These are phyloP conservation scores for Agroathelia rolfsii DNA, from an alignment of 1,284 basidiomycete species.

Conservation along the genomic window DNA sequence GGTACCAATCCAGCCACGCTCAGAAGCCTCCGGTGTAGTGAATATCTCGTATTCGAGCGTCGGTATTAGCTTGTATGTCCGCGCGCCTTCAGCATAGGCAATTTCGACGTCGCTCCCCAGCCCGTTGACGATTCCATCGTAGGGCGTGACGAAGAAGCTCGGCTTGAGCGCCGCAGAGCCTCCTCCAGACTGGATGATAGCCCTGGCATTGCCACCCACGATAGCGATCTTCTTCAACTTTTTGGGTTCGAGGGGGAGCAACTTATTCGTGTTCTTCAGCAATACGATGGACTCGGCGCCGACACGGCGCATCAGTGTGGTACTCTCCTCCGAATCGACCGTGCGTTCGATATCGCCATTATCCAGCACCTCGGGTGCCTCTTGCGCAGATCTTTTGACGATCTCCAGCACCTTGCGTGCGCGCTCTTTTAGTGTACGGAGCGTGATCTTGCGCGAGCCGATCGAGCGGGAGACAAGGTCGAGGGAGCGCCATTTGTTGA, in stretches of 20 bases:
- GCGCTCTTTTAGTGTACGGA: constrained; percentile 58
- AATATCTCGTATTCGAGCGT: constrained; percentile 55
- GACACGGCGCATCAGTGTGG: constrained; percentile 50
- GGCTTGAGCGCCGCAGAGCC: constrained; percentile 68
- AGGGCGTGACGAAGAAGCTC: constrained; percentile 63
- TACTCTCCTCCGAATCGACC: constrained; percentile 47
- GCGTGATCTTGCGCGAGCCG: constrained; percentile 50
- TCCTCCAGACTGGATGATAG: constrained; percentile 59
- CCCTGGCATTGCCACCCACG: constrained; percentile 69
- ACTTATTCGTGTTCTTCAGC: constrained; percentile 54
- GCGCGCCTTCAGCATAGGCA: constrained; percentile 53
- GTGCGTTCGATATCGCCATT: constrained; percentile 58
- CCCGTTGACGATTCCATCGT: constrained; percentile 54
- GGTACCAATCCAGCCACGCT: constrained; percentile 50
- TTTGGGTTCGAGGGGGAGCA: constrained; percentile 50
- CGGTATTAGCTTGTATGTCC: constrained; percentile 49
- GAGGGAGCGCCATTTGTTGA: constrained; percentile 58
- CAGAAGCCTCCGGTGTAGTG: constrained; percentile 43
- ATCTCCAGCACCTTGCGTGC: constrained; percentile 57
- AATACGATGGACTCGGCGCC: constrained; percentile 64
- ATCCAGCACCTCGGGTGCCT: constrained; percentile 56
- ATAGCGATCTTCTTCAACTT: constrained; percentile 60
- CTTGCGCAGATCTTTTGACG: constrained; percentile 52
- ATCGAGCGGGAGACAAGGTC: constrained; percentile 58
- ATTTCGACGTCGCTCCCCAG: constrained; percentile 39